phyloP scores from a whole-genome alignment of 2,329 filamentous ascomycete species.

The Fusarium coffeatum region DNA sequence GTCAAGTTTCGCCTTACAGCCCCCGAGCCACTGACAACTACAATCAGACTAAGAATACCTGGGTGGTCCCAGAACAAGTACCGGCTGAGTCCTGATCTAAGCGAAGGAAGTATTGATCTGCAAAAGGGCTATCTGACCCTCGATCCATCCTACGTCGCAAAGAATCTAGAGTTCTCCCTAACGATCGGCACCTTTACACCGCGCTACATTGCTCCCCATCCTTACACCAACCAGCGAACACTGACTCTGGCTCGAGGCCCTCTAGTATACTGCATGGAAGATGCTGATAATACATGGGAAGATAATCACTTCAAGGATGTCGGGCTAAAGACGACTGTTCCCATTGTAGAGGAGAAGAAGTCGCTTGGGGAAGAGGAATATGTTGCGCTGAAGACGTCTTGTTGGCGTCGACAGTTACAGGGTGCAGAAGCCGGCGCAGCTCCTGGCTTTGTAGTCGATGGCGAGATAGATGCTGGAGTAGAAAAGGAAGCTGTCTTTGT shows the following conservation, averaged over 20 bases:
- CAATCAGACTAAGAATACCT: constrained; percentile 65
- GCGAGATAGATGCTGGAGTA: accelerated
- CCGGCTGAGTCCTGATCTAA: constrained; percentile 51
- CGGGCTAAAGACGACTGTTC: neutral
- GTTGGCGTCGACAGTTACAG: constrained; percentile 4
- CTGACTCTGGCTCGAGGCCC: constrained; percentile 67
- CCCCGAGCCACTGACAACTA: constrained; percentile 41
- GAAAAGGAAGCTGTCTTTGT: constrained; percentile 1
- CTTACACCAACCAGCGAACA: constrained; percentile 66
- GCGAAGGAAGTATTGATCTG: constrained; percentile 22
- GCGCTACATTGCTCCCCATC: constrained; percentile 64
- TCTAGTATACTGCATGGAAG: constrained; percentile 70
- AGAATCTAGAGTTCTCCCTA: constrained; percentile 52
- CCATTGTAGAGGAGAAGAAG: constrained; percentile 9
- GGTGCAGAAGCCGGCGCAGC: accelerated
- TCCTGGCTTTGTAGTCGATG: neutral
- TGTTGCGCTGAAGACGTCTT: constrained; percentile 17
- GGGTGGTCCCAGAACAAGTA: constrained; percentile 58
- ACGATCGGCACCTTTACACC: constrained; percentile 59
- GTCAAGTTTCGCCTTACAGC: constrained; percentile 59
- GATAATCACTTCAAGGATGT: constrained; percentile 32
- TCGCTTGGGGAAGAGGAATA: constrained; percentile 14
- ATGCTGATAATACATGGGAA: constrained; percentile 48
- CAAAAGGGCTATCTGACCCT: constrained; percentile 63
- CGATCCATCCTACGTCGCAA: constrained; percentile 53